Percentiles rank a stretch among this genome's conserved stretches.
These are phyloP conservation scores for Bocquillonia castaneifolia DNA, from an alignment of 441 rosid genomes.

Conservation along the genomic window DNA sequence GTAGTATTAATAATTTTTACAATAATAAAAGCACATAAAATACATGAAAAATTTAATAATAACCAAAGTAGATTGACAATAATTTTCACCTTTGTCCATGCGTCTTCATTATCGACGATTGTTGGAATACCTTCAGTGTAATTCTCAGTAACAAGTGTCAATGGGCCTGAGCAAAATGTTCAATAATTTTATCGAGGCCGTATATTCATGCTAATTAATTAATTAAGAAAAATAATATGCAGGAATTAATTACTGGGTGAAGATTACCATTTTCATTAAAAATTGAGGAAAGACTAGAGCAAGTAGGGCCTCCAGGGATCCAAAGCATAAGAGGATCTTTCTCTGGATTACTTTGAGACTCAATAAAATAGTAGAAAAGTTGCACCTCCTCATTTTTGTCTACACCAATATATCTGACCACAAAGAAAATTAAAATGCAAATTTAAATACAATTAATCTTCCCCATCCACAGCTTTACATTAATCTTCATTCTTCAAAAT, in stretches of 20 bases:
- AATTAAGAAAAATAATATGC: background rate
- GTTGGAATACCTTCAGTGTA: background rate
- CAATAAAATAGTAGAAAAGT: slow-evolving; percentile 31
- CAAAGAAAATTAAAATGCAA: too few relatives aligned
- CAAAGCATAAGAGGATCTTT: slow-evolving; percentile 31
- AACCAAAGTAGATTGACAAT: too few relatives aligned
- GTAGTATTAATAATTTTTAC: too few relatives aligned
- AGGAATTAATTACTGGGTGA: background rate
- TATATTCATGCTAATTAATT: too few relatives aligned
- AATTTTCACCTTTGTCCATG: slow-evolving; percentile 16
- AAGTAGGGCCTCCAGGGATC: slow-evolving; percentile 21
- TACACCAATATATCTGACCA: slow-evolving; percentile 29
- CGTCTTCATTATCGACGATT: background rate
- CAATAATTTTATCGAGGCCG: background rate
- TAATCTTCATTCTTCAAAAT: too few relatives aligned
- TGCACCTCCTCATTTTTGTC: slow-evolving; percentile 28
- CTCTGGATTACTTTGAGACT: slow-evolving; percentile 26
- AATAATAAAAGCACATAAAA: too few relatives aligned
- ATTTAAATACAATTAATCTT: too few relatives aligned
- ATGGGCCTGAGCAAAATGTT: slow-evolving; percentile 9
- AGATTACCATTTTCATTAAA: slow-evolving; percentile 10
- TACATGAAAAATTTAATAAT: too few relatives aligned
- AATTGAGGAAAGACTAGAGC: slow-evolving; percentile 8
- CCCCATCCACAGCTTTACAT: too few relatives aligned
- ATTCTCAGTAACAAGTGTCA: background rate